Evolutionary conservation across 1,284 basidiomycete species (phyloP), one percentile per base, ranked within the genome.

Genomic region (Entoloma clypeatum): DNA sequence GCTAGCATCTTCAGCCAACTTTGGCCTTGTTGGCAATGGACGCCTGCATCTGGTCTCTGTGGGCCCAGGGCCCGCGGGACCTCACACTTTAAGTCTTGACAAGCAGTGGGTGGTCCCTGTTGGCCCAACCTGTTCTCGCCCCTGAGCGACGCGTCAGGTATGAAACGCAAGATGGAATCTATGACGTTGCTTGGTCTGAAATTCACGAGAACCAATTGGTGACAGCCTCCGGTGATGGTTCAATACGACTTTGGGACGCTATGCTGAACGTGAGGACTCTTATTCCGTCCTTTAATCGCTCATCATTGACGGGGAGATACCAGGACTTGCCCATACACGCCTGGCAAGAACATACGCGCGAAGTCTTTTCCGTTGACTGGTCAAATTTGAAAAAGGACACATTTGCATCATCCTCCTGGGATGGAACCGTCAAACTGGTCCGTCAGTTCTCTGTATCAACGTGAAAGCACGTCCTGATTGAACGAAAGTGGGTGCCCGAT

Each of bases 281-380:
- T 38, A 21, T 21, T 14, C 44, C 38, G 7, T 39, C 23, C 34
- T 28, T 33, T 16, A 11, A 24, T n/a, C 47, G 61, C 48, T 52
- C 58, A 61, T 65, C 59, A 50, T 39, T 51, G 31, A 53, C 11
- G 5, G 8, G 3, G 24, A 13, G 18, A 18, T 72, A 22, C 18
- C 26, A 93, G 86, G 85, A 92, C 55, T 77, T 86, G 47, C 95
- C 95, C 0, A 86, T 98, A 44, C 80, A 83, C 43, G 81, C 81
- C 37, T 99, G 94, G 94, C 83, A 90, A 51, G 95, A 98, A 63
- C 95, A 99, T 61, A 77, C 81, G 5, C 78, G 86, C 31, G 95
- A 99, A 59, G 90, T 93, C 5, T 94, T 92, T 66, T 87, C 86
- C n/a, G 79, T 97, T 8, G 92, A 99, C 62, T 99, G 95, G 95